Evolutionary conservation across 306 rosid species (phyloP), one percentile per base, ranked within the genome.

Genomic region (Fragaria iinumae): DNA sequence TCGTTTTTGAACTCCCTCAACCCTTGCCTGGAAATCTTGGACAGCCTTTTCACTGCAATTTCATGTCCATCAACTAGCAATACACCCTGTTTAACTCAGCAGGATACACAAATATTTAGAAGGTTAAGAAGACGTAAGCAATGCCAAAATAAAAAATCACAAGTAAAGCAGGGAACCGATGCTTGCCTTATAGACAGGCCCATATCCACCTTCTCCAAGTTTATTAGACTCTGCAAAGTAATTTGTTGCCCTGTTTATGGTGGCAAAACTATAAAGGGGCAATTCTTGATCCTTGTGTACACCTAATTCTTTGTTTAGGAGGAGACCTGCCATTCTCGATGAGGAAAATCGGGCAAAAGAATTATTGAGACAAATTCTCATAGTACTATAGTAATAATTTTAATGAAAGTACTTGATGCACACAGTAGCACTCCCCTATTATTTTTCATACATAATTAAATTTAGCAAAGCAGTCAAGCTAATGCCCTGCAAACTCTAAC

Each of bases 211-310:
- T 29, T 29, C 77, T 3, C 77, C 77, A 23, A 73, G 53, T 25
- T 56, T 56, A 9, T 16, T 73, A 2, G 78, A 69, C 11, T 18
- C 38, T 10, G 71, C 47, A 62, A 62, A 75, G 78, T 25, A 48
- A 63, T 75, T 63, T 45, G 78, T 75, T 11, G 78, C 78, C 11
- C 12, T 44, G n/a, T 27, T 23, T 44, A 60, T 5, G 34, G 60
- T 25, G n/a, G 34, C 32, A 11, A 75, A 29, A 60, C 71, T 62
- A 63, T 62, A 75, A 8, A 75, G 50, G 20, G 60, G 78, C 55
- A 75, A 11, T 43, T 75, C 78, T 75, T 62, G 47, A 17, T 62
- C 62, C 43, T 62, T 60, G 7, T 43, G 62, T 47, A 27, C 29
- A 3, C 78, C 60, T 43, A 75, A 5, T 45, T 45, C 71, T 39